Evolutionary conservation across 805 yeast species (phyloP), one percentile per base, ranked within the genome.

Genomic region (Gaillardinia entomophila): DNA sequence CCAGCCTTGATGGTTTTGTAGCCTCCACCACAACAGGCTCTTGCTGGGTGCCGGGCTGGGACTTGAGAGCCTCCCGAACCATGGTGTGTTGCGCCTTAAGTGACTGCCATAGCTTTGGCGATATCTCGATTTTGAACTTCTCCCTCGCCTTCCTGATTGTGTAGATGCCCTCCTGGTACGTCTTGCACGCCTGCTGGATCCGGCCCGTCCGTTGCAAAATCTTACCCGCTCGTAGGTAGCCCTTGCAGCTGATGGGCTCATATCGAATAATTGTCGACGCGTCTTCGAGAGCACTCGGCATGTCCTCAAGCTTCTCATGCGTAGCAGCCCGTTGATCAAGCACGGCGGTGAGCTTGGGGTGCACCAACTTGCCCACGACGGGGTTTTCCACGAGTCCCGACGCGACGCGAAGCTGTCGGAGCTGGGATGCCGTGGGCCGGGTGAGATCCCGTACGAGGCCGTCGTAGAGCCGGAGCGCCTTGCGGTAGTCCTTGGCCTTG

Each of bases 301-400:
- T 30, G 12, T 53, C 45, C 4, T 49, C 47, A 32, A 71, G 38
- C 37, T 69, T 71, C 36, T 70, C 71, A 44, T 49, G 60, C 2
- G 74, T 61, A 2, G 79, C 79, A 1, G 77, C 73, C 13, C 77
- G 44, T 34, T 63, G 68, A 39, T 74, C 79, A 8, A 63, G 43
- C 4, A 62, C 36, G 1, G 57, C 43, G 1, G 58, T 49, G 5
- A 66, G 35, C 38, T 55, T 55, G 1, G 71, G 71, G 37, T 66
- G 71, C 6, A 52, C 45, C 5, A 43, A 23, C 5, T 51, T 46
- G 6, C 66, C 65, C 12, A 50, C 33, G 2, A 54, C 27, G 3
- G 70, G 69, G 6, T 24, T 31, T 17, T 39, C 49, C 7, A 40
- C 33, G 5, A 62, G 42, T 3, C 37, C 37, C 8, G 27, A 16